Evolutionary conservation across 306 rosid genomes (phyloP), one percentile per base, ranked within the genome.

Genomic region (Acacia acuminata): DNA sequence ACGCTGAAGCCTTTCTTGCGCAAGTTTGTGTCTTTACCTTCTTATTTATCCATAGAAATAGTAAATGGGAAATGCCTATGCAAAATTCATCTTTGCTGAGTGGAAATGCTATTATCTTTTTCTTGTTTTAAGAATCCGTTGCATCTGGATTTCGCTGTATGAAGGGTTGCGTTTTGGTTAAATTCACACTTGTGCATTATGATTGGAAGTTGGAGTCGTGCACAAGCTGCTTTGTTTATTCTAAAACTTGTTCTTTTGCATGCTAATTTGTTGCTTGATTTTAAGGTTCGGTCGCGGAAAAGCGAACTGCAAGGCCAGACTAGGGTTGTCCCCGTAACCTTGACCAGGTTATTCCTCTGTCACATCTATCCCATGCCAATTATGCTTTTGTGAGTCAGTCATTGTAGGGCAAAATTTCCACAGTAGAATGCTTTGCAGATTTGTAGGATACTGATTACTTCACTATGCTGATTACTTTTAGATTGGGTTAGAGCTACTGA

Each of bases 1-100:
- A 95, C 66, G 98, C 98, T 25, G 93, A 95, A 82, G 89, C 98
- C 48, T 92, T 93, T 81, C 96, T 95, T 50, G 93, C 98, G 83
- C 98, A 95, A 78, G 97, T 94, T 71, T 77, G 82, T 42, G 6
- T 45, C 67, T 34, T 34, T 30, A 22, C 25, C 0, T 71, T 42
- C n/a, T 30, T 32, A 10, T 27, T 38, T 13, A 42, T 19, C 48
- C 27, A 19, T n/a, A 10, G 48, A 68, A 9, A 68, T 36, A 5
- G 25, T 68, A 68, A 9, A 68, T 36, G 27, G 16, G 48, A 68
- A 68, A 38, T 11, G 45, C 25, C 1, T 38, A 19, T 20, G 2
- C n/a, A 38, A 68, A 68, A 38, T 68, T 71, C 36, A 1, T 43
- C 55, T 44, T 22, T 70, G 10, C 27, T 45, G 8, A n/a, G 55